Evolutionary conservation across 495 filamentous ascomycete species (phyloP).

Genomic region (Symbiotaphrina buchneri): DNA sequence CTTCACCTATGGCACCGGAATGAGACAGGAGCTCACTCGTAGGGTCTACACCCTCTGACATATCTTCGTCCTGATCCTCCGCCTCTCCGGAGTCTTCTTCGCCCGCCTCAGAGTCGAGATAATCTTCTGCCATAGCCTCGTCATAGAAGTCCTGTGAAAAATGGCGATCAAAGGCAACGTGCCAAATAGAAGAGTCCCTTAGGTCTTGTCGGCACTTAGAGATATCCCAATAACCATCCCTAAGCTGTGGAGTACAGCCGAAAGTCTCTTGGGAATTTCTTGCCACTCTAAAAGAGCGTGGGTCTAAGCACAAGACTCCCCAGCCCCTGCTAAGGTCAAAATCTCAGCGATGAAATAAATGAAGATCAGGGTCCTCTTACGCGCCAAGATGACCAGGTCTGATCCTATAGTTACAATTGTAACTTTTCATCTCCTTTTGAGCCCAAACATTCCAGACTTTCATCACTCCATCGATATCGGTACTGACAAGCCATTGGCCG

Average conservation of each 20-base stretch:
- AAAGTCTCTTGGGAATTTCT: constrained; percentile 17
- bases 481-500: constrained; percentile 49
- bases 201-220: constrained; percentile 4
- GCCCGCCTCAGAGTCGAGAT: not conserved
- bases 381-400: not conserved
- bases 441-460: constrained; percentile 47
- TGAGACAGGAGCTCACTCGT: constrained; percentile 6
- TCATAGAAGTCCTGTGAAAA: constrained; percentile 1
- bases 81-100: constrained; percentile 4
- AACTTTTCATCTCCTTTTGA: not conserved
- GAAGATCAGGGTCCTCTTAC: constrained; percentile 1
- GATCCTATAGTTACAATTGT: not conserved
- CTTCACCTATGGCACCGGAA: constrained; percentile 2
- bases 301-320: constrained; percentile 26
- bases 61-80: constrained; percentile 6
- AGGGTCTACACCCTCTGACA: constrained; percentile 13
- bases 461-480: constrained; percentile 44
- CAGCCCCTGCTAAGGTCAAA: constrained; percentile 19
- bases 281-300: constrained; percentile 18
- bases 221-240: constrained; percentile 1
- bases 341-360: constrained; percentile 2
- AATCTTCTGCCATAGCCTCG: constrained; percentile 1
- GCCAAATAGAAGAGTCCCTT: constrained; percentile 6
- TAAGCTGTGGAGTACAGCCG: constrained; percentile 16
- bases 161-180: constrained; percentile 5